A percentile compares a stretch with the other conserved stretches of the same genome.
Conservation (phyloP, 164 flowering plant species). For the Magnolia changhungtana region DNA sequence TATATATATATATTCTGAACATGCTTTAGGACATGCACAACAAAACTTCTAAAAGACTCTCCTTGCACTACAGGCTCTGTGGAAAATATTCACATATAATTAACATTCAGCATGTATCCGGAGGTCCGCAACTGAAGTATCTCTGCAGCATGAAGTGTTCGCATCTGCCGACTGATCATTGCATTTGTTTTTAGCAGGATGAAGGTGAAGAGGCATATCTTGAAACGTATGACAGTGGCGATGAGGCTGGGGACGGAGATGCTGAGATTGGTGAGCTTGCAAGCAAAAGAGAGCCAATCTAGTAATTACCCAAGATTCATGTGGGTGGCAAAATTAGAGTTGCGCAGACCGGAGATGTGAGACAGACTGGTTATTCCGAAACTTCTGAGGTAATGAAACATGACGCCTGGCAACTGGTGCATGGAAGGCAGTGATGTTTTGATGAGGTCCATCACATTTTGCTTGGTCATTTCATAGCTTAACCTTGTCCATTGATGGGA, state of each 20-base stretch:
- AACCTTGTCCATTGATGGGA: neutral
- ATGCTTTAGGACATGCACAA: no score
- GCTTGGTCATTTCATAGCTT: neutral
- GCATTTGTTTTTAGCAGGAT: constrained; percentile 24
- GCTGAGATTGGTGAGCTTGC: neutral
- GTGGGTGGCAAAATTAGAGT: neutral
- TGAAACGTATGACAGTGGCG: constrained; percentile 17
- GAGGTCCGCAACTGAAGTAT: no score
- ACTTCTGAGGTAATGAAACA: neutral
- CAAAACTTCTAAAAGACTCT: no score
- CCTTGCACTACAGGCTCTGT: no score
- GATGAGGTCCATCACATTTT: neutral
- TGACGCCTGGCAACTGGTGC: neutral
- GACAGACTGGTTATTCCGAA: no score
- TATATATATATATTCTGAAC: no score
- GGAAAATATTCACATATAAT: no score
- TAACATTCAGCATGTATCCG: no score
- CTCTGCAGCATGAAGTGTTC: no score
- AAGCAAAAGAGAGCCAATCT: neutral
- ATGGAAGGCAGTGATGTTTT: neutral
- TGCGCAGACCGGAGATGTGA: no score
- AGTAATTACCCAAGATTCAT: neutral
- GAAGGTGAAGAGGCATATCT: constrained; percentile 55
- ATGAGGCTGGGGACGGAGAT: neutral
- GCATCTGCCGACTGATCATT: neutral